Conservation (phyloP, 768 basidiomycete genomes). For the Pulveroboletus sp. region DNA sequence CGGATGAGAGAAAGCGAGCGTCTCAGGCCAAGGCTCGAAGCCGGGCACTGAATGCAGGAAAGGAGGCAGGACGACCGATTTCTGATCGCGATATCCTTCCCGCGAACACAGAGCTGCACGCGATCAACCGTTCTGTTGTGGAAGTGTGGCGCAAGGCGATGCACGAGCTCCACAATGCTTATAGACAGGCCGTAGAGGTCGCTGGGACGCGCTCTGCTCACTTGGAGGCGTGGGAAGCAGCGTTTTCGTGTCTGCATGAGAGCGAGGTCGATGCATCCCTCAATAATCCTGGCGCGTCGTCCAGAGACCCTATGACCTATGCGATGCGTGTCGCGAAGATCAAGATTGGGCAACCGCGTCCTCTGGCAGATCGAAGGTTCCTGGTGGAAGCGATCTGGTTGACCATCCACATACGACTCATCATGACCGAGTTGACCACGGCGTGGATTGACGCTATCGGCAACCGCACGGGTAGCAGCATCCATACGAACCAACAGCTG, state of each 20-base stretch:
- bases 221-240: conserved; percentile 55
- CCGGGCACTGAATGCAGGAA: conserved; percentile 11
- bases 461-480: conserved; percentile 15
- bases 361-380: conserved; percentile 55
- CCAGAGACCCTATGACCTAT: conserved; percentile 40
- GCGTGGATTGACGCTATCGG: conserved; percentile 37
- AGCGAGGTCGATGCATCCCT: conserved; percentile 38
- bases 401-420: conserved; percentile 49
- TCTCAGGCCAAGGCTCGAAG: conserved; percentile 10
- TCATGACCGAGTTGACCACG: conserved; percentile 42
- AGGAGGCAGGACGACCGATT: conserved; percentile 17
- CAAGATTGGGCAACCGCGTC: conserved; percentile 53
- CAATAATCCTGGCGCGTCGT: conserved; percentile 31
- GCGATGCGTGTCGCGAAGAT: conserved; percentile 50
- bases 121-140: conserved; percentile 29
- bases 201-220: conserved; percentile 51
- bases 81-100: conserved; percentile 29
- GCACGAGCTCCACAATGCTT: conserved; percentile 34
- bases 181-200: conserved; percentile 37
- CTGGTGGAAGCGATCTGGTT: conserved; percentile 56
- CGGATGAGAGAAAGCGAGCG: not conserved
- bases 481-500: conserved; percentile 25
- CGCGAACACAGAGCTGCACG: conserved; percentile 19
- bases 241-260: conserved; percentile 48
- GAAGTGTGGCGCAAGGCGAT: conserved; percentile 39